Base-by-base conservation (phyloP, 2,329 filamentous ascomycete genomes). In the Arachnopeziza araneosa region DNA sequence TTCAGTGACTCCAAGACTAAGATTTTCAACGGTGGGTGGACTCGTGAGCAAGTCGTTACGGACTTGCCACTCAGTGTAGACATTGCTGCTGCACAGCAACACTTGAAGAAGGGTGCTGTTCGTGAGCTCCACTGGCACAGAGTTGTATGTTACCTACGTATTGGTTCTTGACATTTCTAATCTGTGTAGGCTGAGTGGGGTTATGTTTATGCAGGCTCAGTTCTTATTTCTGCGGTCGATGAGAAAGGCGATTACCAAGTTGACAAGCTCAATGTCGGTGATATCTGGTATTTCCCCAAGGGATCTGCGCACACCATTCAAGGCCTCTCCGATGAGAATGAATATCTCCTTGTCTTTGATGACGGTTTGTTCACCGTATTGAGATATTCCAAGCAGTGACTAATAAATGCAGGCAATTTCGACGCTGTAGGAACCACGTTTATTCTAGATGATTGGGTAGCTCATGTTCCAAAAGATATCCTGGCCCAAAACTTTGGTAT, bases 401-500 rank as follows among this genome's bases (percentile, higher is more conserved):
- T 61, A 36, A 63, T 19, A 19, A 23, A n/a, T 7, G n/a, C 12
- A 67, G 65, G 65, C 2, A 79, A 89, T 67, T 89, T 89, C 68
- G 85, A 89, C 68, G 80, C 80, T 56, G 75, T 80, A 30, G 84
- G 63, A 79, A 87, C 84, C 0, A 89, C 87, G 0, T 90, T 89
- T 77, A 87, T 85, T 74, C 78, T 89, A 24, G 85, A 86, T 63
- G 86, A 90, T 74, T 89, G 86, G 86, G 78, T 90, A 44, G 75
- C 80, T 0, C 86, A 88, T 68, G 89, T 86, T 0, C 86, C 87
- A 0, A 82, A 80, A 55, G 75, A 77, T 1, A 77, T 90, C 52
- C 75, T 89, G 0, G 85, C 86, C 44, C 88, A 87, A 75, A 89
- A 89, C 75, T 89, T 89, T 64, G 84, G 84, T 23, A 78, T 89